A percentile compares a stretch with the other conserved stretches of the same genome.
These are phyloP conservation scores for Cochlearia excelsa DNA, from an alignment of 345 rosid species.

Conservation along the genomic window DNA sequence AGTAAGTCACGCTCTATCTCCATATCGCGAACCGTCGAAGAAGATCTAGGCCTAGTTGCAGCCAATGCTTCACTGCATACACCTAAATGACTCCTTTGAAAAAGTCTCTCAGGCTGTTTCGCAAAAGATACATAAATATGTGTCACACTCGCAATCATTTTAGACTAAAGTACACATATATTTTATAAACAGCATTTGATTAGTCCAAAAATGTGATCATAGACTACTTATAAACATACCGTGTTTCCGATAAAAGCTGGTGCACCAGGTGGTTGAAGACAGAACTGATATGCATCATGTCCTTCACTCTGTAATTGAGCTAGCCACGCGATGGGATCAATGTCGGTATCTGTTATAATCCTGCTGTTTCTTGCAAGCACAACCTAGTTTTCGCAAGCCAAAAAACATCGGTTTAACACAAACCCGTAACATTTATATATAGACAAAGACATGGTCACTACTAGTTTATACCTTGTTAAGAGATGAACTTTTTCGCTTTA, in stretches of 20 bases:
- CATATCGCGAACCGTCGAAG: slow-evolving; percentile 62
- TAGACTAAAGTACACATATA: not conserved
- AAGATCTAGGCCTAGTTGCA: slow-evolving; percentile 86
- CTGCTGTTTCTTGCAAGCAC: slow-evolving; percentile 86
- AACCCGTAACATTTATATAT: not conserved
- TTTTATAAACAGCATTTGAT: not conserved
- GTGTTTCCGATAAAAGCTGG: slow-evolving; percentile 97
- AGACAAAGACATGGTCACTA: not conserved
- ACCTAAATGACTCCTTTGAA: slow-evolving; percentile 67
- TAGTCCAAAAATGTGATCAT: not conserved
- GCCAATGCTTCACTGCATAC: slow-evolving; percentile 90
- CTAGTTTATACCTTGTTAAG: slow-evolving; percentile 51
- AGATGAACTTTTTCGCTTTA: slow-evolving; percentile 47
- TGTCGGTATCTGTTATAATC: slow-evolving; percentile 55
- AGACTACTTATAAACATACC: slow-evolving; percentile 40
- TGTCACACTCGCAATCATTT: not conserved
- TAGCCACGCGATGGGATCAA: slow-evolving; percentile 77
- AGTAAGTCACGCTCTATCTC: slow-evolving; percentile 77
- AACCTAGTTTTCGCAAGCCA: slow-evolving; percentile 46
- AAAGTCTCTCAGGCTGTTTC: slow-evolving; percentile 97
- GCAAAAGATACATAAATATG: slow-evolving; percentile 33
- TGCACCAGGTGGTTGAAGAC: slow-evolving; percentile 86
- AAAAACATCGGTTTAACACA: slow-evolving; percentile 13
- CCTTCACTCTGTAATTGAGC: slow-evolving; percentile 86
- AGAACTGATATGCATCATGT: slow-evolving; percentile 78